phyloP scores from a whole-genome alignment of 2,329 filamentous ascomycete species.

The Colletotrichum sojae region DNA sequence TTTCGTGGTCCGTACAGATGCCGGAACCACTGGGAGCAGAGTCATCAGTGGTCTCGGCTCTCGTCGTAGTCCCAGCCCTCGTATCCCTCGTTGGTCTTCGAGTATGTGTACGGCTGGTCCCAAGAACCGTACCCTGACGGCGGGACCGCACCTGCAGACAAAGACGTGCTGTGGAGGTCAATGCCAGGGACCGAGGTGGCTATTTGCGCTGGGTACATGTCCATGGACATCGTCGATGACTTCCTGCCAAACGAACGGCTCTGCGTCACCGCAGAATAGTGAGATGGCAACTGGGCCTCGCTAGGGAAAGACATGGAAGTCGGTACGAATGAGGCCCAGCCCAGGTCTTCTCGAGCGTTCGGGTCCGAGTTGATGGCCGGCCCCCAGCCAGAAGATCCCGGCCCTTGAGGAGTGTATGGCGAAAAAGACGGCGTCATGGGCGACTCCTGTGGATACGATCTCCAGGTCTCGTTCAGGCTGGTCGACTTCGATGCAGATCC shows the following conservation, averaged over 20 bases:
- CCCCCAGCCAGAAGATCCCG: constrained; percentile 59
- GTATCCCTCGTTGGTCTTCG: constrained; percentile 55
- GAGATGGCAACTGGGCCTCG: constrained; percentile 50
- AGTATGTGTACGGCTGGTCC: constrained; percentile 61
- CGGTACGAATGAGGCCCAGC: constrained; percentile 59
- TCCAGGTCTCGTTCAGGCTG: constrained; percentile 63
- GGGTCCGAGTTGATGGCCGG: constrained; percentile 54
- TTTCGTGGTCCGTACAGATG: too few species aligned
- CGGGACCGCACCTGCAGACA: constrained; percentile 56
- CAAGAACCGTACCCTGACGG: constrained; percentile 58
- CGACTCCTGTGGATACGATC: constrained; percentile 64
- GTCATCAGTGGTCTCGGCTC: neutral
- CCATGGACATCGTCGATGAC: constrained; percentile 55
- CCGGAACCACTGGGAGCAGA: neutral
- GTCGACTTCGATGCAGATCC: constrained; percentile 57
- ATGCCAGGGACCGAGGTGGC: constrained; percentile 54
- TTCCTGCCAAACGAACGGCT: constrained; percentile 60
- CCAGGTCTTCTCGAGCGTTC: constrained; percentile 59
- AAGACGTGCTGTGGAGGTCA: constrained; percentile 52
- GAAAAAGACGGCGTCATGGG: constrained; percentile 66
- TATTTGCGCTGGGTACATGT: constrained; percentile 60
- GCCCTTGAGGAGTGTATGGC: constrained; percentile 60
- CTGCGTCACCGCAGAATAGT: constrained; percentile 58
- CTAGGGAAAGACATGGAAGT: constrained; percentile 48
- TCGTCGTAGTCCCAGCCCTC: constrained; percentile 55